Conservation (phyloP, 805 yeast species). For the Candida nonsorbophila region DNA sequence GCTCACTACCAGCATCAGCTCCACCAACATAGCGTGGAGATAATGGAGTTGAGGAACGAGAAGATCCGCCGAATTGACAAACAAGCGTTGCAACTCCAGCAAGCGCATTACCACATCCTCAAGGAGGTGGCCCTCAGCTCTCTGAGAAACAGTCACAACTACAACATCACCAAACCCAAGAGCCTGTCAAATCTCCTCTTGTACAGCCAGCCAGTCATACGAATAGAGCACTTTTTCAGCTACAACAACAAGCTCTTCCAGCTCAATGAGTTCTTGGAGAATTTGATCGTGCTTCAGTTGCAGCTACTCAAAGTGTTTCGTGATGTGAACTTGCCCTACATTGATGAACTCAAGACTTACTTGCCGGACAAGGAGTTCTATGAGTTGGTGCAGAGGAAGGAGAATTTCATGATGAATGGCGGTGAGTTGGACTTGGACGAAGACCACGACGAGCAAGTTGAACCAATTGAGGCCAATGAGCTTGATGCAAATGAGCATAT, state of each 20-base stretch:
- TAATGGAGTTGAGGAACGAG: slow-evolving; percentile 4
- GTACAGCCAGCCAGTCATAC: slow-evolving; percentile 22
- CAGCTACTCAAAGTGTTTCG: slow-evolving; percentile 15
- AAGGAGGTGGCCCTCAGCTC: slow-evolving; percentile 18
- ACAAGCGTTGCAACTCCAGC: slow-evolving; percentile 21
- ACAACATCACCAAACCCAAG: slow-evolving; percentile 2
- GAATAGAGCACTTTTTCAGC: slow-evolving; percentile 20
- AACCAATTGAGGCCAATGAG: slow-evolving; percentile 7
- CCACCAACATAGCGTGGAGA: neutral
- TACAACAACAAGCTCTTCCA: slow-evolving; percentile 20
- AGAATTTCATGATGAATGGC: slow-evolving; percentile 19
- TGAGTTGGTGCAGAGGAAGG: slow-evolving; percentile 27
- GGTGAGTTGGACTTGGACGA: slow-evolving; percentile 12
- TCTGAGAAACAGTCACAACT: too few species aligned
- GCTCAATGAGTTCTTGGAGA: slow-evolving; percentile 23
- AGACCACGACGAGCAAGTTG: slow-evolving; percentile 5
- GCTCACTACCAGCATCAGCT: slow-evolving; percentile 3
- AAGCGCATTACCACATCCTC: slow-evolving; percentile 17
- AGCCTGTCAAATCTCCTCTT: slow-evolving; percentile 8
- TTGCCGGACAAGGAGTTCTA: slow-evolving; percentile 20
- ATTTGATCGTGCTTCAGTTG: slow-evolving; percentile 17
- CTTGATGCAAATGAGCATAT: slow-evolving; percentile 15
- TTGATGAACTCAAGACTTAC: slow-evolving; percentile 14
- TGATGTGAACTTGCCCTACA: slow-evolving; percentile 17
- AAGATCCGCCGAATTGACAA: slow-evolving; percentile 14